Evolutionary conservation across 1,284 basidiomycete genomes (phyloP), one percentile per base, ranked within the genome.

Genomic region (Wolfiporia cocos): DNA sequence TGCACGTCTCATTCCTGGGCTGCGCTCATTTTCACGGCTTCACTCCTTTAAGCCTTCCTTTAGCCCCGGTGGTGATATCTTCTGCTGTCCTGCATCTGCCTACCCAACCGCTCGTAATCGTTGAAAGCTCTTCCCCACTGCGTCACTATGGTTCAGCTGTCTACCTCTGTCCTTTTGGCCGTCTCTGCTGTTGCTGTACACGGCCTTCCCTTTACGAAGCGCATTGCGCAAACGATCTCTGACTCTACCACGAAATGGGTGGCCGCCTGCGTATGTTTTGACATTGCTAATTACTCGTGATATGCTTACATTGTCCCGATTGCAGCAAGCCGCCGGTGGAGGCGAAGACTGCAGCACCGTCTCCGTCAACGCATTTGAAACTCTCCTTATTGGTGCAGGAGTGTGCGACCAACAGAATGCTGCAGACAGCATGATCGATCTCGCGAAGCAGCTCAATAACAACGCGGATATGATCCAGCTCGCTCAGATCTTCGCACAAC

Each of bases 401-500:
- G 59, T 67, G 38, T 83, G 80, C 52, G 78, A 73, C 11, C 80
- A 83, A 57, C 80, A 83, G 53, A 57, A 82, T 52, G 66, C 71
- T 7, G 79, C 74, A 7, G 80, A 83, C 53, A 52, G 56, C 14
- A 78, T 82, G 74, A 67, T 83, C 45, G 68, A 74, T 52, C 69
- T 82, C 22, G 75, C 74, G 28, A 81, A 81, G 57, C 55, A 66
- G 17, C 69, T 82, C 37, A 70, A 72, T 45, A 77, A 67, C 54
- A 63, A 74, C 49, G 42, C 70, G 1, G 65, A 73, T 39, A 79
- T 81, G 77, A 76, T 82, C 62, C 58, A 55, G 30, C 61, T 78
- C 38, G 63, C 78, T 0, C 78, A 81, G 56, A 65, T 81, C 43
- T 82, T 78, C 49, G 69, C 63, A 9, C 78, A 81, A 55, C 79